Evolutionary conservation across 2,329 filamentous ascomycete genomes (phyloP).

Genomic region (Apiospora rasikravindrae): DNA sequence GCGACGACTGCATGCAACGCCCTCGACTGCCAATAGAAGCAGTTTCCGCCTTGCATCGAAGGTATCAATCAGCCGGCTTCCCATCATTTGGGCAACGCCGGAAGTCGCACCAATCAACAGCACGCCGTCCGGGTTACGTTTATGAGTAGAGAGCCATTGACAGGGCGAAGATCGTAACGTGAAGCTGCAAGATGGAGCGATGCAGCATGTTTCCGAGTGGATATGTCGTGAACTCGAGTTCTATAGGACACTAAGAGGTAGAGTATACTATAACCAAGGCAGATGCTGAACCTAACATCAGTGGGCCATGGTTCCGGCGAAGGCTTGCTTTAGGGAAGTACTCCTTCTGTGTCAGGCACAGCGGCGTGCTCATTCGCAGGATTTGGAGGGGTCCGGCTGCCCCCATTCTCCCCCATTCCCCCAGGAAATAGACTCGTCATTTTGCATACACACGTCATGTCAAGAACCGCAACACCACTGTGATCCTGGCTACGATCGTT

Average conservation of each 20-base stretch:
- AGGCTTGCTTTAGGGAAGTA: background rate
- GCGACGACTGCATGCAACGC: background rate
- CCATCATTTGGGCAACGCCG: background rate
- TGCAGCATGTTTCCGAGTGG: background rate
- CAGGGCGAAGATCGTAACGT: background rate
- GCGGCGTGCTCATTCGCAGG: background rate
- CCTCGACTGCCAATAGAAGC: background rate
- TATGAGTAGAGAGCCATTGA: background rate
- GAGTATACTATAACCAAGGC: background rate
- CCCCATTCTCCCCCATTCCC: background rate
- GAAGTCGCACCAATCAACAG: background rate
- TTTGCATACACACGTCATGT: background rate
- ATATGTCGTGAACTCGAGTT: background rate
- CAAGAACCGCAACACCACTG: background rate
- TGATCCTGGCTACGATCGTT: background rate
- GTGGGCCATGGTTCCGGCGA: background rate
- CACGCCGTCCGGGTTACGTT: background rate
- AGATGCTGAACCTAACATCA: background rate
- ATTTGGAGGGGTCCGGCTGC: background rate
- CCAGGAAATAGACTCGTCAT: slow-evolving; percentile 8
- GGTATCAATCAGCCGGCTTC: background rate
- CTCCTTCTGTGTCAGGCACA: background rate
- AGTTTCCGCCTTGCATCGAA: slow-evolving; percentile 7
- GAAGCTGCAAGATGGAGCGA: background rate
- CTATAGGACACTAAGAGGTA: background rate